These are phyloP conservation scores for Taphrina confusa DNA, from an alignment of 1,139 yeast species.

Conservation along the genomic window DNA sequence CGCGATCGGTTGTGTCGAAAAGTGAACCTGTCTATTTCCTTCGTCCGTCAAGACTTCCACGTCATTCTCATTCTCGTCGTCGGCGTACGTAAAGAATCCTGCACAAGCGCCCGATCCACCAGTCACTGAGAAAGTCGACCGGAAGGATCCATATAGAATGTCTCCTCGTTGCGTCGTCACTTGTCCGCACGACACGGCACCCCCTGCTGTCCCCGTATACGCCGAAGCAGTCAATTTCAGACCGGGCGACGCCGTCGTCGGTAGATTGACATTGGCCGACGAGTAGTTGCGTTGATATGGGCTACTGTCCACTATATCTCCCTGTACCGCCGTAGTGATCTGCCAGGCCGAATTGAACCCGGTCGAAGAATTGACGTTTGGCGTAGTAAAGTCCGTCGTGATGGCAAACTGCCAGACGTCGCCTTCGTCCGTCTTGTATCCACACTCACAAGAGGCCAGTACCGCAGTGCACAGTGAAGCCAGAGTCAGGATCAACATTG, in stretches of 20 bases:
- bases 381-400: constrained; percentile 15
- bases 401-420: constrained; percentile 16
- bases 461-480: neutral
- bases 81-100: constrained; percentile 24
- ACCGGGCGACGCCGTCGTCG: neutral
- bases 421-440: constrained; percentile 13
- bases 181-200: constrained; percentile 21
- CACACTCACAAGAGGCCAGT: constrained; percentile 15
- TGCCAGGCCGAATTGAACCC: constrained; percentile 6
- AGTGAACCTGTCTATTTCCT: constrained; percentile 5
- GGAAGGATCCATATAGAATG: constrained; percentile 20
- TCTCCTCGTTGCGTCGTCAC: constrained; percentile 7
- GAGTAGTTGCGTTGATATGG: constrained; percentile 18
- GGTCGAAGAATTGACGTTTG: neutral
- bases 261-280: constrained; percentile 5
- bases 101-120: constrained; percentile 21
- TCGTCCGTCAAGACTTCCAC: constrained; percentile 18
- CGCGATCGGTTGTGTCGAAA: constrained; percentile 14
- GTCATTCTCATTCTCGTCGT: constrained; percentile 26
- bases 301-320: constrained; percentile 3
- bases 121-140: constrained; percentile 8
- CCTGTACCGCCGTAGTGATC: neutral
- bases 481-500: constrained; percentile 7
- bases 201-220: constrained; percentile 4
- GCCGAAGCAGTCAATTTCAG: constrained; percentile 9